phyloP scores from a whole-genome alignment of 1,284 basidiomycete genomes.

The Melampsora americana region DNA sequence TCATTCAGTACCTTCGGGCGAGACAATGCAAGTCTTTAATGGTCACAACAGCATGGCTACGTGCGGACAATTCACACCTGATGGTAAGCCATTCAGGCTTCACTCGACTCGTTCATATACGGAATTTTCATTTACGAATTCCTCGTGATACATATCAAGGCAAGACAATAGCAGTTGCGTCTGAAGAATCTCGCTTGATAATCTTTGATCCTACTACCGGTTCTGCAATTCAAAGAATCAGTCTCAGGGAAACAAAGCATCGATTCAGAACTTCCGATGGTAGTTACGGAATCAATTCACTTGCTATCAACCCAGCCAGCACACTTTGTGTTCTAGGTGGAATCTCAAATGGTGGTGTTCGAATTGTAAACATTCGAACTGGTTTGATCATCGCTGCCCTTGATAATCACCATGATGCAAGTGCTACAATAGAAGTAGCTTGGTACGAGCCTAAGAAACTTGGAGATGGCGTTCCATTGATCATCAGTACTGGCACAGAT shows the following conservation, averaged over 20 bases:
- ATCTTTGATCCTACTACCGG: slow-evolving; percentile 86
- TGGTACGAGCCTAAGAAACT: slow-evolving; percentile 63
- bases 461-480: slow-evolving; percentile 64
- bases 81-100: slow-evolving; percentile 59
- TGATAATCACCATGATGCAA: slow-evolving; percentile 78
- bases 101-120: neutral
- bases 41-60: slow-evolving; percentile 82
- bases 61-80: slow-evolving; percentile 86
- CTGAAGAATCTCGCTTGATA: slow-evolving; percentile 76
- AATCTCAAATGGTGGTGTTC: slow-evolving; percentile 64
- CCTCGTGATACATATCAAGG: slow-evolving; percentile 58
- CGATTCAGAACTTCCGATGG: slow-evolving; percentile 68
- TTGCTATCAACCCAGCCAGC: slow-evolving; percentile 78
- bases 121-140: neutral
- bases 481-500: slow-evolving; percentile 86
- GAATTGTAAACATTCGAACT: slow-evolving; percentile 72
- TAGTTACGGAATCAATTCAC: slow-evolving; percentile 67
- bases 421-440: slow-evolving; percentile 77
- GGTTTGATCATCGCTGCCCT: slow-evolving; percentile 77
- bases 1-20: slow-evolving; percentile 76
- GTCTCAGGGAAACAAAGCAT: slow-evolving; percentile 61
- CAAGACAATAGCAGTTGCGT: slow-evolving; percentile 81
- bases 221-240: slow-evolving; percentile 75
- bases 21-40: slow-evolving; percentile 90
- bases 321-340: slow-evolving; percentile 85